A percentile compares a stretch with the other conserved stretches of the same genome.
Conservation (phyloP, 2,329 filamentous ascomycete species). For the Dichotomopilus funicola region DNA sequence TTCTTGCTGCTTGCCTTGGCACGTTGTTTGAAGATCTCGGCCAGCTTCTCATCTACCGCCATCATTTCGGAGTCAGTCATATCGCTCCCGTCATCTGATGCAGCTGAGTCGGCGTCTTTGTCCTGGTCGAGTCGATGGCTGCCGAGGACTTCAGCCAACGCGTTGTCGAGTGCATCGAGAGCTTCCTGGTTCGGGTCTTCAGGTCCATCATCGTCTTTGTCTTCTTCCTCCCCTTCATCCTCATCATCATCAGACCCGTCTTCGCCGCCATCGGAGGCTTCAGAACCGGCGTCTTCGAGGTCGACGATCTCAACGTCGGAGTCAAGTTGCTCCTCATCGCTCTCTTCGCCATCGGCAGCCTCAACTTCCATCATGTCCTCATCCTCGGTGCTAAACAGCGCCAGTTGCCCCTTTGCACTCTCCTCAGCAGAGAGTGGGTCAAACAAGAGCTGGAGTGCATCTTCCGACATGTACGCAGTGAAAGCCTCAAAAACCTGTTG, state of each 20-base stretch:
- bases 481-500: constrained; percentile 85
- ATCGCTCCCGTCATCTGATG: constrained; percentile 61
- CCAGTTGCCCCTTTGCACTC: constrained; percentile 73
- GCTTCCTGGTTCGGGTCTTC: constrained; percentile 37
- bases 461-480: constrained; percentile 63
- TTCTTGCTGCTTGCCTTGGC: constrained; percentile 64
- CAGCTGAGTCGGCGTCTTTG: constrained; percentile 48
- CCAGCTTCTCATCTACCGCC: constrained; percentile 73
- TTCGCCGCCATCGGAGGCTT: constrained; percentile 35
- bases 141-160: constrained; percentile 70
- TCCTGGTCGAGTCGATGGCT: constrained; percentile 60
- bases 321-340: constrained; percentile 35
- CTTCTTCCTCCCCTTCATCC: constrained; percentile 34
- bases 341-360: constrained; percentile 36
- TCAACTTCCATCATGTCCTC: constrained; percentile 51
- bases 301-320: constrained; percentile 39
- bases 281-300: constrained; percentile 36
- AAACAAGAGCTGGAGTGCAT: constrained; percentile 59
- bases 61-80: constrained; percentile 98
- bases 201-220: constrained; percentile 39
- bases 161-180: constrained; percentile 57
- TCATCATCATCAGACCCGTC: constrained; percentile 31
- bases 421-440: constrained; percentile 74
- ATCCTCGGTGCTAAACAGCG: constrained; percentile 69
- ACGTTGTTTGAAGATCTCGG: constrained; percentile 76